Percentiles rank a stretch among this genome's conserved stretches.
These are phyloP conservation scores for Colletotrichum theobromicola DNA, from an alignment of 2,329 filamentous ascomycete genomes.

Conservation along the genomic window DNA sequence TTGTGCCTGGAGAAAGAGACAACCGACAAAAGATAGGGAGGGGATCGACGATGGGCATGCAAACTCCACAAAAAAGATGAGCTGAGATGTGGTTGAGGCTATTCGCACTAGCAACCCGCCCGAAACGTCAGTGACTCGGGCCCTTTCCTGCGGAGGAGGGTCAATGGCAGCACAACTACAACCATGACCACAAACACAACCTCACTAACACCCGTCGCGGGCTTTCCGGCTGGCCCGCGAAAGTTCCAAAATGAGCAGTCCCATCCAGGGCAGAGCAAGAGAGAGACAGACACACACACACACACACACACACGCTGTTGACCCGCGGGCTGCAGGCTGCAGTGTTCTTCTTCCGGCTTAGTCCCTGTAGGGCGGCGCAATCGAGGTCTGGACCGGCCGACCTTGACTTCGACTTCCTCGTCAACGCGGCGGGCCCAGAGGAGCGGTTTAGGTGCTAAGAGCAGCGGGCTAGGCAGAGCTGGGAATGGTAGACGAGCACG, in stretches of 20 bases:
- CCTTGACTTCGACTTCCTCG: not conserved
- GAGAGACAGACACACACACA: no score
- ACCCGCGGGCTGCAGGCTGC: not conserved
- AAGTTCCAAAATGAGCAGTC: not conserved
- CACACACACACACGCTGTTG: no score
- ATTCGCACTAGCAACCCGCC: not conserved
- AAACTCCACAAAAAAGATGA: not conserved
- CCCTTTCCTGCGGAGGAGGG: not conserved
- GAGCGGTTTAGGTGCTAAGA: not conserved
- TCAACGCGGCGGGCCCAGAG: not conserved
- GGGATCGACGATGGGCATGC: not conserved
- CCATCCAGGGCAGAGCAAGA: not conserved
- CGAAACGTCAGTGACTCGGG: not conserved
- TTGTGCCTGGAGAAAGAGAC: not conserved
- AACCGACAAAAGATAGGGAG: not conserved
- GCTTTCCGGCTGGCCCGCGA: not conserved
- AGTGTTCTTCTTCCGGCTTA: not conserved
- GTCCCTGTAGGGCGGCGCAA: not conserved
- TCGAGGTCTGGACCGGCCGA: not conserved
- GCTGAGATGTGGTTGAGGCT: constrained; percentile 7
- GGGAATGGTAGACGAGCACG: not conserved
- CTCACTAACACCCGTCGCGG: not conserved
- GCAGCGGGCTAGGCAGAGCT: not conserved
- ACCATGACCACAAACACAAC: not conserved
- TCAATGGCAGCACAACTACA: not conserved